Conservation (phyloP, 2,329 filamentous ascomycete genomes). For the Didymella pinodella region DNA sequence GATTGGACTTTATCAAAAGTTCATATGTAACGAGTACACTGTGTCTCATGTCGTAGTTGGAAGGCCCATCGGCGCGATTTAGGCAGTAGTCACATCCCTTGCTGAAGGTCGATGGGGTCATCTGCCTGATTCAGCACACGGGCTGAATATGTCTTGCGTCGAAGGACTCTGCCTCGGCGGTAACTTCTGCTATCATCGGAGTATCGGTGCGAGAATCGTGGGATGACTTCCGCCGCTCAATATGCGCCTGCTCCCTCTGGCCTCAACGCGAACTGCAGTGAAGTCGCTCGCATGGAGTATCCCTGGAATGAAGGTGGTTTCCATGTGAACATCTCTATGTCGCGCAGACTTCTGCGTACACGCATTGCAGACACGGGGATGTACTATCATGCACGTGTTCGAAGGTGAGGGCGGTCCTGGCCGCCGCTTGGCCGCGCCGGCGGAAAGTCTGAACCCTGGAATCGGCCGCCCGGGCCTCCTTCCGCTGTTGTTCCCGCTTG, state of each 20-base stretch:
- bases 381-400: constrained; percentile 26
- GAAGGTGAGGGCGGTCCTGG: constrained; percentile 22
- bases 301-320: constrained; percentile 19
- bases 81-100: constrained; percentile 10
- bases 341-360: constrained; percentile 15
- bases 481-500: constrained; percentile 40
- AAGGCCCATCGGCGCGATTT: constrained; percentile 3
- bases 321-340: constrained; percentile 1
- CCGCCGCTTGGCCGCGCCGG: constrained; percentile 37
- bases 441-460: constrained; percentile 16
- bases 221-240: constrained; percentile 22
- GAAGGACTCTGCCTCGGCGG: background rate
- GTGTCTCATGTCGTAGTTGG: constrained; percentile 1
- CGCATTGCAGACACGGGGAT: constrained; percentile 22
- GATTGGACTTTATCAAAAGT: constrained; percentile 14
- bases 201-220: constrained; percentile 24
- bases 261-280: constrained; percentile 21
- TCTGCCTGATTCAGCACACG: constrained; percentile 7
- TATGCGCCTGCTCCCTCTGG: constrained; percentile 16
- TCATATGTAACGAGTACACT: constrained; percentile 14
- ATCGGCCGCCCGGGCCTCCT: constrained; percentile 40
- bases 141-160: background rate
- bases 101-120: constrained; percentile 12
- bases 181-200: constrained; percentile 7
- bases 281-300: constrained; percentile 25